Conservation (phyloP, 805 yeast species). For the Yarrowia sp. region DNA sequence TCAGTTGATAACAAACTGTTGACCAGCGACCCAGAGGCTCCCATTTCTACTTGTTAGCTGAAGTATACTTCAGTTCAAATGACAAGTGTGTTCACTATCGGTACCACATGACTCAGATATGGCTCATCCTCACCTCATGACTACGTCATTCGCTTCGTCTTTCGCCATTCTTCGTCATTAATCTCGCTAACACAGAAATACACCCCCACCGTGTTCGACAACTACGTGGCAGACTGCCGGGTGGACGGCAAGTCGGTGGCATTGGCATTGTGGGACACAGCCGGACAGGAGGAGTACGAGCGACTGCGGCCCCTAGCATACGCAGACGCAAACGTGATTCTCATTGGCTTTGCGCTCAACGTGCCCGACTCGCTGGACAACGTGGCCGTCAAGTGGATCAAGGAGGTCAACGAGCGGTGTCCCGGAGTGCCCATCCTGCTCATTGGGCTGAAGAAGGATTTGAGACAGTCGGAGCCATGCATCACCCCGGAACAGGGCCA, state of each 20-base stretch:
- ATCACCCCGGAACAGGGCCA: constrained; percentile 62
- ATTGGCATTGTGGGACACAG: constrained; percentile 92
- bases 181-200: constrained; percentile 22
- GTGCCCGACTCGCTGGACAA: constrained; percentile 84
- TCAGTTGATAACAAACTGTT: too few species aligned
- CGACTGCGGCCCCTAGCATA: constrained; percentile 87
- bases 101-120: too few species aligned
- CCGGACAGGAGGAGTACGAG: constrained; percentile 96
- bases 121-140: neutral
- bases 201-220: constrained; percentile 93
- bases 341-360: constrained; percentile 86
- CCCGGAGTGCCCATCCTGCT: constrained; percentile 79
- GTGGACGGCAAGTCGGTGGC: constrained; percentile 93
- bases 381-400: constrained; percentile 86
- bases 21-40: too few species aligned
- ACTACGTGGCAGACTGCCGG: constrained; percentile 91
- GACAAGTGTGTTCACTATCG: too few species aligned
- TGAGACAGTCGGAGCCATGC: constrained; percentile 54
- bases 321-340: constrained; percentile 82
- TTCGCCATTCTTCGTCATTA: too few species aligned
- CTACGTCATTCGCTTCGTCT: neutral
- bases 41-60: too few species aligned
- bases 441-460: constrained; percentile 85
- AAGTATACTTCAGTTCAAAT: too few species aligned
- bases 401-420: constrained; percentile 80